Evolutionary conservation across 805 yeast genomes (phyloP), one percentile per base, ranked within the genome.

Genomic region (Pichia eremophila): DNA sequence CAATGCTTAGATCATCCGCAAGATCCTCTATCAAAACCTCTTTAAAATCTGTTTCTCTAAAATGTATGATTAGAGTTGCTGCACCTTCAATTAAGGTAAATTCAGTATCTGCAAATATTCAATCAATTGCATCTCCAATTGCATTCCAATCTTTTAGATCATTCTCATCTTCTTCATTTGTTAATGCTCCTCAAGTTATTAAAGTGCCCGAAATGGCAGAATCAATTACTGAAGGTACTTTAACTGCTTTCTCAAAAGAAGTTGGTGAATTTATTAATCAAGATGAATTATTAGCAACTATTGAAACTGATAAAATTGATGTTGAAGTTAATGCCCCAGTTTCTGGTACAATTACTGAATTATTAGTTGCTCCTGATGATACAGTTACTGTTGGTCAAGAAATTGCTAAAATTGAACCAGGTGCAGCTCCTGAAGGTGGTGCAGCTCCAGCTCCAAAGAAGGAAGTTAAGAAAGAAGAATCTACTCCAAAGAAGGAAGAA

Each of bases 191-290:
- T 37, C 50, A 49, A 44, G 61, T 66, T 43, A 95, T 91, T 46
- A 86, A 89, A 67, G 98, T 93, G 22, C 99, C 99, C 43, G 95
- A 87, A 55, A 89, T 93, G 97, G 98, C 99, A 40, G 99, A 93
- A 71, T 90, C 97, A 44, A 83, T 93, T 63, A 87, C 96, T 39
- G 99, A 93, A 69, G 99, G 99, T 65, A 87, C 98, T 44, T 76
- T 93, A 56, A 73, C 86, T 54, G 59, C 76, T 17, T 83, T 71
- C 62, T 70, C 73, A 54, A 83, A 83, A 64, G 69, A 78, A 52
- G 88, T 89, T 52, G 99, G 99, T 56, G 98, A 91, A 51, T 89
- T 70, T 59, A 91, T 91, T 47, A 78, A 75, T 49, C 79, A 72
- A 57, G 98, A 91, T 67, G 98, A 91, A 71, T 80, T 85, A 55